Base-by-base conservation (phyloP, 306 rosid species). In the Vigna hirtella region DNA sequence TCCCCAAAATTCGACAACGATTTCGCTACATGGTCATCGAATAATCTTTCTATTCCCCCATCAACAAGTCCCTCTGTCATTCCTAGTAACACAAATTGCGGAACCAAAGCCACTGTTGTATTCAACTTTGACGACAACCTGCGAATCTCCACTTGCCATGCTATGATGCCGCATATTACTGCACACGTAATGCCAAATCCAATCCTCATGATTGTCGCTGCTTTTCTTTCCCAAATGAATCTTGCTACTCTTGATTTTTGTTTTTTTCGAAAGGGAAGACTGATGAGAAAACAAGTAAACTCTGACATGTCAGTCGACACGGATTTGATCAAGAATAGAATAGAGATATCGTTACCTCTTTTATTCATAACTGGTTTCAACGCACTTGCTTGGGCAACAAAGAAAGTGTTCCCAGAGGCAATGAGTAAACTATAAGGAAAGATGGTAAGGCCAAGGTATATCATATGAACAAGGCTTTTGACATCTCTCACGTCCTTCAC, bases 131-230 rank as follows among this genome's bases (percentile, higher is more conserved):
- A 30, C 34, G 34, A 30, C 34, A 30, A 30, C 34, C 18, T 18
- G 8, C 5, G 59, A 9, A 36, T 36, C 9, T 13, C 42, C 2
- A 36, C 68, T 53, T 1, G 22, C 52, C 50, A 55, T 1, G 79
- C 79, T 1, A 34, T 2, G 2, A 80, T 0, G 7, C 84, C 1
- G 10, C 79, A 80, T 15, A 66, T 34, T 0, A 34, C 64, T n/a
- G 80, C 74, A 74, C 70, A 66, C 22, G 66, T 0, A 45, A 80
- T 12, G 4, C 79, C 84, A 18, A 49, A 7, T 17, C 49, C 61
- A 11, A 68, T 18, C 49, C 70, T 77, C n/a, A 9, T 8, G 34
- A 49, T 50, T 18, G 64, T 36, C 1, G 1, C 38, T 3, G 18
- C 14, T 24, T 20, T 68, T 24, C 20, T 0, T 13, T 14, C 4